These are phyloP conservation scores for Jacaranda copaia DNA, from an alignment of 257 asterid genomes.

Conservation along the genomic window DNA sequence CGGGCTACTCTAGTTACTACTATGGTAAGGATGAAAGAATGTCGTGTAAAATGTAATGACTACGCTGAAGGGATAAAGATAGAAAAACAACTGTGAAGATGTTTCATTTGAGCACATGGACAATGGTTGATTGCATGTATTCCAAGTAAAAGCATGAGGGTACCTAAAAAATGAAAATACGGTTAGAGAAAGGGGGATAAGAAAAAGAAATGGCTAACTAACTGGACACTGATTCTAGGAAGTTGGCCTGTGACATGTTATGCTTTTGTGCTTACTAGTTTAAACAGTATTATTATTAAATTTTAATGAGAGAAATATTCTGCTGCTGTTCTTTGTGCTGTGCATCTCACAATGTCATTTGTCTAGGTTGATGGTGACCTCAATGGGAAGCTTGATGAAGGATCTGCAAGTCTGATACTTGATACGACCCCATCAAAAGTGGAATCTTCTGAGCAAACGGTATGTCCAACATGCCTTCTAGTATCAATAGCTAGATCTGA, in stretches of 20 bases:
- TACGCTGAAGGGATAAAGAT: neutral
- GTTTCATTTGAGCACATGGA: slow-evolving; percentile 18
- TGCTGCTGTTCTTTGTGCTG: slow-evolving; percentile 14
- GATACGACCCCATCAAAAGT: slow-evolving; percentile 97
- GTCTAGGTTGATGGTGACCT: slow-evolving; percentile 79
- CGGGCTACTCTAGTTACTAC: slow-evolving; percentile 20
- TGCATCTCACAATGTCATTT: slow-evolving; percentile 37
- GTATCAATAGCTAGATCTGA: slow-evolving; percentile 21
- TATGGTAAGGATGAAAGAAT: slow-evolving; percentile 15
- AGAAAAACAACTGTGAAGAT: slow-evolving; percentile 6
- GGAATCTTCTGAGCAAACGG: slow-evolving; percentile 88
- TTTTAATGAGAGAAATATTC: slow-evolving; percentile 15
- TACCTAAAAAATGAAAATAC: slow-evolving; percentile 21
- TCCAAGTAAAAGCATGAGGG: slow-evolving; percentile 8
- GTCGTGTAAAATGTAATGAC: slow-evolving; percentile 6
- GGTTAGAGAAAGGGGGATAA: neutral
- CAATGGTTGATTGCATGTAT: slow-evolving; percentile 24
- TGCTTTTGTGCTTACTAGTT: slow-evolving; percentile 30
- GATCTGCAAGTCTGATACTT: slow-evolving; percentile 78
- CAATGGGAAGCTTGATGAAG: slow-evolving; percentile 93
- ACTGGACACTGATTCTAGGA: neutral
- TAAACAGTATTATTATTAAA: neutral
- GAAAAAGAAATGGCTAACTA: slow-evolving; percentile 17
- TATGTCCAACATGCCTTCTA: slow-evolving; percentile 48
- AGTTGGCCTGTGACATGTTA: slow-evolving; percentile 13